phyloP scores from a whole-genome alignment of 2,329 filamentous ascomycete genomes.

The Pseudopithomyces chartarum region DNA sequence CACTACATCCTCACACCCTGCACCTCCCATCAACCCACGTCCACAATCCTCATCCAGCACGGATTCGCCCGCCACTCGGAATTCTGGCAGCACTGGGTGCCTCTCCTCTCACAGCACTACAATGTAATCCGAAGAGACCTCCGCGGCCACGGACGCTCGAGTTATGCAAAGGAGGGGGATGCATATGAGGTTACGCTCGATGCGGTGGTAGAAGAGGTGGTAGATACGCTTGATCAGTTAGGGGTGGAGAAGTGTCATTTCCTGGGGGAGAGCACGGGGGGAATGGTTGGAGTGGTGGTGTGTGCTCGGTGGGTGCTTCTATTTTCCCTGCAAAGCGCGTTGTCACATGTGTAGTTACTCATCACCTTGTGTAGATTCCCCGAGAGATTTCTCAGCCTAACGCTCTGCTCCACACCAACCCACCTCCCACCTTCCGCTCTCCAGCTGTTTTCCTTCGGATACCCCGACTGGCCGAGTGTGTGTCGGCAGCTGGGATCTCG shows the following conservation, averaged over 20 bases:
- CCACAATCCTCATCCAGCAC: conserved; percentile 46
- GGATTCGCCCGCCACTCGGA: conserved; percentile 41
- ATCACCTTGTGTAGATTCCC: conserved; percentile 21
- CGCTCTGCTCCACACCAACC: conserved; percentile 39
- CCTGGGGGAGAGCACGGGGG: conserved; percentile 41
- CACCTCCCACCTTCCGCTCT: conserved; percentile 33
- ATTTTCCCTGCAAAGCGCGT: too few species aligned
- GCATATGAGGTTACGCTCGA: conserved; percentile 28
- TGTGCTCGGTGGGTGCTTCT: conserved; percentile 24
- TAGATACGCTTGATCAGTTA: conserved; percentile 43
- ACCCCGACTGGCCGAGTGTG: conserved; percentile 33
- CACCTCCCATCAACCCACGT: conserved; percentile 33
- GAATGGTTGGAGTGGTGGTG: conserved; percentile 42
- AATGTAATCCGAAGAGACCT: conserved; percentile 42
- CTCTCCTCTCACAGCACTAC: conserved; percentile 34
- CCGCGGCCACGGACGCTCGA: conserved; percentile 41
- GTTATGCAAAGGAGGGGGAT: conserved; percentile 20
- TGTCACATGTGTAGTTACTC: background rate
- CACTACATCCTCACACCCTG: conserved; percentile 37
- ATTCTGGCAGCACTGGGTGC: conserved; percentile 47
- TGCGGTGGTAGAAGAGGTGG: conserved; percentile 37
- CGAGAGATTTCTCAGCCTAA: conserved; percentile 34
- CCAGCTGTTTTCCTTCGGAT: conserved; percentile 36
- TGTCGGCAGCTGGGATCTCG: conserved; percentile 36
- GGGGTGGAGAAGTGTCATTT: conserved; percentile 39